Percentiles rank a stretch among this genome's conserved stretches.
Evolutionary conservation across 495 filamentous ascomycete species (phyloP).

Genomic region (Aspergillus egyptiacus): DNA sequence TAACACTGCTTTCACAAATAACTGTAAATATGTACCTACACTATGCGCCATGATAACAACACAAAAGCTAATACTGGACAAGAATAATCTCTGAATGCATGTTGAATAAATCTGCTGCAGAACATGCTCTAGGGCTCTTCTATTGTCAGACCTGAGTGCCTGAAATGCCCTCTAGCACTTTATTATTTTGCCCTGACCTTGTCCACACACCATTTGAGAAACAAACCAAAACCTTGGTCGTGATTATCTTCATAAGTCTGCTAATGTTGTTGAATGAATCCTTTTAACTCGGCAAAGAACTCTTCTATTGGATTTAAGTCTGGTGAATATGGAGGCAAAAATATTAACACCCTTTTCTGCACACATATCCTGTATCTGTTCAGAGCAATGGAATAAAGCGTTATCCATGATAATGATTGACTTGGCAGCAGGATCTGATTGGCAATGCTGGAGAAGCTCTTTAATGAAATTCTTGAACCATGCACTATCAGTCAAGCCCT

Average conservation of each 20-base stretch:
- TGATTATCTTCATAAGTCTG: slow-evolving; percentile 24
- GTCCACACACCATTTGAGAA: slow-evolving; percentile 25
- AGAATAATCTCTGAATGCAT: too few relatives aligned
- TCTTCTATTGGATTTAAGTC: slow-evolving; percentile 30
- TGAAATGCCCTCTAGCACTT: slow-evolving; percentile 27
- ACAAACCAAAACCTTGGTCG: slow-evolving; percentile 28
- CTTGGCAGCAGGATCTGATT: slow-evolving; percentile 33
- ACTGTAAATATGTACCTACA: too few relatives aligned
- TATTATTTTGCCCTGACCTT: slow-evolving; percentile 14
- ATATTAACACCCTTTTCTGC: slow-evolving; percentile 33
- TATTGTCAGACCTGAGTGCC: too few relatives aligned
- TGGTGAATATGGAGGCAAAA: slow-evolving; percentile 24
- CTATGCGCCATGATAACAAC: too few relatives aligned
- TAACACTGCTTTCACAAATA: too few relatives aligned
- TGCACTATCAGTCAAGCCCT: slow-evolving; percentile 32
- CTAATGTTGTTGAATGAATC: slow-evolving; percentile 18
- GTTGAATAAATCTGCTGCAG: too few relatives aligned
- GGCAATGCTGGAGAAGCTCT: slow-evolving; percentile 32
- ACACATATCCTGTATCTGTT: slow-evolving; percentile 30
- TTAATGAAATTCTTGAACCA: slow-evolving; percentile 40
- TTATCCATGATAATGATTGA: slow-evolving; percentile 45
- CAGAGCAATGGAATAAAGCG: slow-evolving; percentile 33
- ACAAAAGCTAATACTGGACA: too few relatives aligned
- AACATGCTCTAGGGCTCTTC: too few relatives aligned
- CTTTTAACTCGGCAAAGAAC: slow-evolving; percentile 22